phyloP scores from a whole-genome alignment of 495 filamentous ascomycete genomes.

The Aspergillus cavernicola region DNA sequence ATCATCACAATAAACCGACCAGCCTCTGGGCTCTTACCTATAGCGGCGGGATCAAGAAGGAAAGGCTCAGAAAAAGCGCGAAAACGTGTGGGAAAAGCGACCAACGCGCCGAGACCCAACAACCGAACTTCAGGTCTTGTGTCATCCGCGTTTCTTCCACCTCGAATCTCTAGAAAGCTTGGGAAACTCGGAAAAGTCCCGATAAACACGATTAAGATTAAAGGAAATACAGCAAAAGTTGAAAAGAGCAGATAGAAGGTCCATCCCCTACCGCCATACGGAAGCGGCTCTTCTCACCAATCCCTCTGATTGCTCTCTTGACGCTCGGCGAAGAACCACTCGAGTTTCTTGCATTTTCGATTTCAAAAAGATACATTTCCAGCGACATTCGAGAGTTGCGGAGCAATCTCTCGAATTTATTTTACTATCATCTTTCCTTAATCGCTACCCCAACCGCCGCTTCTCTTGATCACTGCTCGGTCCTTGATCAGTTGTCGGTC shows the following conservation, averaged over 20 bases:
- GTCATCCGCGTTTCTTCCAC: slow-evolving; percentile 4
- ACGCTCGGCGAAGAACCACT: slow-evolving; percentile 5
- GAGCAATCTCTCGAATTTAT: slow-evolving; percentile 37
- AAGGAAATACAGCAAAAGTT: slow-evolving; percentile 25
- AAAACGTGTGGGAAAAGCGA: slow-evolving; percentile 7
- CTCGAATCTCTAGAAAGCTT: background rate
- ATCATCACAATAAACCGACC: background rate
- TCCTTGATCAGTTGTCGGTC: slow-evolving; percentile 18
- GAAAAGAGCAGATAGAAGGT: slow-evolving; percentile 1
- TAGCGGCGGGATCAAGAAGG: slow-evolving; percentile 8
- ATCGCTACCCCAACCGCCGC: slow-evolving; percentile 8
- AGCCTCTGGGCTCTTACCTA: slow-evolving; percentile 3
- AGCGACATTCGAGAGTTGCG: slow-evolving; percentile 37
- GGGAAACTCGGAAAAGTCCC: slow-evolving; percentile 2
- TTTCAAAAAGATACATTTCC: slow-evolving; percentile 24
- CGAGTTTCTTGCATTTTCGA: slow-evolving; percentile 17
- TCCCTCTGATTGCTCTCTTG: background rate
- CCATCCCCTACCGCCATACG: background rate
- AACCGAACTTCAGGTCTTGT: slow-evolving; percentile 1
- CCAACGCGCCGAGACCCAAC: slow-evolving; percentile 14
- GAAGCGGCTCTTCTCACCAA: slow-evolving; percentile 4
- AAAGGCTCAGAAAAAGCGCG: slow-evolving; percentile 15
- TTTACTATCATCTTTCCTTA: slow-evolving; percentile 20
- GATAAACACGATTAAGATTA: slow-evolving; percentile 6
- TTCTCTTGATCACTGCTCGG: slow-evolving; percentile 6